A percentile compares a stretch with the other conserved stretches of the same genome.
Conservation (phyloP, 2,329 filamentous ascomycete genomes). For the Blumeriella jaapii region DNA sequence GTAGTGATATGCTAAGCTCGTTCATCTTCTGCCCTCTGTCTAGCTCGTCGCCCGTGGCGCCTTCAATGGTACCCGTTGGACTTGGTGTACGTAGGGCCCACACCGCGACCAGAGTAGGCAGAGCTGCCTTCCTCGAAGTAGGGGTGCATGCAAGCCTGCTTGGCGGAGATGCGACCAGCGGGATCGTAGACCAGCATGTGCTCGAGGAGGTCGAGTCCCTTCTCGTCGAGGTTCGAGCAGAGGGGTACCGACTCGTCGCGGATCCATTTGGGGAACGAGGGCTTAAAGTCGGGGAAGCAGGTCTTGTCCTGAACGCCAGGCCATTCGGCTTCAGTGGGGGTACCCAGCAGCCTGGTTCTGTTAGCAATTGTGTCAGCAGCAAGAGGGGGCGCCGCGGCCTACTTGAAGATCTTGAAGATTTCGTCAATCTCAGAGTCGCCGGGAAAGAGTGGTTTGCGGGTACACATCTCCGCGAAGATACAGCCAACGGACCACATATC, state of each 20-base stretch:
- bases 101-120: slow-evolving; percentile 26
- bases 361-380: slow-evolving; percentile 13
- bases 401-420: slow-evolving; percentile 93
- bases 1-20: slow-evolving; percentile 10
- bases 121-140: slow-evolving; percentile 50
- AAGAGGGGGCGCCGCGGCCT: slow-evolving; percentile 25
- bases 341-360: slow-evolving; percentile 57
- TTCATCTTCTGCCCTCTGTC: background rate
- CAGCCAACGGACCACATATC: slow-evolving; percentile 95
- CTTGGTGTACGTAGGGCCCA: slow-evolving; percentile 22
- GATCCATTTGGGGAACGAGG: slow-evolving; percentile 84
- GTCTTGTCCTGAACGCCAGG: slow-evolving; percentile 60
- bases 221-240: slow-evolving; percentile 61
- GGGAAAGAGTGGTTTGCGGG: slow-evolving; percentile 81
- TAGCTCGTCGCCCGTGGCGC: background rate
- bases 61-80: slow-evolving; percentile 25
- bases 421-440: slow-evolving; percentile 90
- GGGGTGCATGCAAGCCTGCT: slow-evolving; percentile 72
- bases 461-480: slow-evolving; percentile 96
- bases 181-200: slow-evolving; percentile 78
- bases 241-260: slow-evolving; percentile 55
- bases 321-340: slow-evolving; percentile 72
- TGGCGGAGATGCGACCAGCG: slow-evolving; percentile 75
- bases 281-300: slow-evolving; percentile 89
- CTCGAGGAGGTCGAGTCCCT: slow-evolving; percentile 56